Evolutionary conservation across 768 basidiomycete genomes (phyloP).

Genomic region (Calocybe indica): DNA sequence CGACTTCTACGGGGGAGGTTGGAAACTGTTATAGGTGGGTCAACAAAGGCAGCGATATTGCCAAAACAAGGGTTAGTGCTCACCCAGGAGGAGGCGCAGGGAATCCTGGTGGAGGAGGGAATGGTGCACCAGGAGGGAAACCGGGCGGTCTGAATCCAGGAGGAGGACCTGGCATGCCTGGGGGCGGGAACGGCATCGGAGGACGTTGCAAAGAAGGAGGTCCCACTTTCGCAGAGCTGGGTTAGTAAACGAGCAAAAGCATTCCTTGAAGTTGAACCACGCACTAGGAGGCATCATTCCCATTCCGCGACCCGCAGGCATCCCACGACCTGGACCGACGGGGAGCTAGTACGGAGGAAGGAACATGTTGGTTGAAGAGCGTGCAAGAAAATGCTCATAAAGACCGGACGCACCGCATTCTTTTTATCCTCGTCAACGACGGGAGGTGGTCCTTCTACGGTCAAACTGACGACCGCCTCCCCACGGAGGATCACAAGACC

Average conservation of each 20-base stretch:
- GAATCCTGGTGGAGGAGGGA: slow-evolving; percentile 79
- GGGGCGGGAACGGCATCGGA: slow-evolving; percentile 60
- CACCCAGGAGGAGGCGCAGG: slow-evolving; percentile 83
- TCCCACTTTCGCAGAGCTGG: slow-evolving; percentile 31
- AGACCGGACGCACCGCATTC: slow-evolving; percentile 50
- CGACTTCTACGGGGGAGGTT: slow-evolving; percentile 36
- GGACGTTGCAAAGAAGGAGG: slow-evolving; percentile 59
- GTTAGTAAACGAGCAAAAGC: too few relatives aligned
- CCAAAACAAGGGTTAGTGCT: slow-evolving; percentile 14
- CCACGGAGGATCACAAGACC: slow-evolving; percentile 97
- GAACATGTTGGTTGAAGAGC: slow-evolving; percentile 11
- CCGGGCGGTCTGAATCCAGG: slow-evolving; percentile 83
- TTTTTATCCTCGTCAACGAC: slow-evolving; percentile 87
- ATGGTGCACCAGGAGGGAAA: slow-evolving; percentile 76
- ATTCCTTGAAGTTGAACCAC: slow-evolving; percentile 18
- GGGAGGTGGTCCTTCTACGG: slow-evolving; percentile 94
- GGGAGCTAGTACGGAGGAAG: slow-evolving; percentile 49
- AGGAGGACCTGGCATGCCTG: slow-evolving; percentile 83
- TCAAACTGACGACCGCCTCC: slow-evolving; percentile 92
- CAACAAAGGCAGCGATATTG: slow-evolving; percentile 6
- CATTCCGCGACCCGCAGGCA: slow-evolving; percentile 96
- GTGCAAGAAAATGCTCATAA: neutral
- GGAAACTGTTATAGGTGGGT: slow-evolving; percentile 33
- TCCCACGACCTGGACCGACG: slow-evolving; percentile 87
- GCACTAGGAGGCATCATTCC: slow-evolving; percentile 87